Percentiles rank a stretch among this genome's conserved stretches.
These are phyloP conservation scores for Puccinia coronata DNA, from an alignment of 1,284 basidiomycete species.

Conservation along the genomic window DNA sequence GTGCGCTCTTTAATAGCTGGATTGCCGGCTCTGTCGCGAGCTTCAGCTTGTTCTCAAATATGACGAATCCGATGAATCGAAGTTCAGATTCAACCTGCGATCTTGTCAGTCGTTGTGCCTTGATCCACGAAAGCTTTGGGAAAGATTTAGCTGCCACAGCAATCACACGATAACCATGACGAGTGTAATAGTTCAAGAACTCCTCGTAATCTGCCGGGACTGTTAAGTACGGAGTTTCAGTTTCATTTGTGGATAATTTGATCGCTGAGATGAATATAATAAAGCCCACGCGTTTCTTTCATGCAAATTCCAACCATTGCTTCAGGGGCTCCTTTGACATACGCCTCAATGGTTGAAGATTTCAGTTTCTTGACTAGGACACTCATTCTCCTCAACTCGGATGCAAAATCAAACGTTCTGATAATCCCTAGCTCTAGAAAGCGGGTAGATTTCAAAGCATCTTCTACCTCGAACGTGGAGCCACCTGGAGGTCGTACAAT, in stretches of 20 bases:
- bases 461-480: slow-evolving; percentile 59
- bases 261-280: not conserved
- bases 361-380: slow-evolving; percentile 95
- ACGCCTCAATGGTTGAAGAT: slow-evolving; percentile 92
- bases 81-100: slow-evolving; percentile 91
- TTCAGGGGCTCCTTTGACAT: slow-evolving; percentile 98
- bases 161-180: slow-evolving; percentile 95
- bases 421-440: slow-evolving; percentile 96
- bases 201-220: slow-evolving; percentile 97
- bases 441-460: slow-evolving; percentile 73
- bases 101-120: slow-evolving; percentile 93
- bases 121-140: slow-evolving; percentile 92
- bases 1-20: slow-evolving; percentile 80
- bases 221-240: slow-evolving; percentile 57
- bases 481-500: slow-evolving; percentile 93
- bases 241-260: not conserved
- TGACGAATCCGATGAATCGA: slow-evolving; percentile 90
- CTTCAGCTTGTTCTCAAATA: slow-evolving; percentile 99
- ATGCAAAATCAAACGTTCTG: slow-evolving; percentile 94
- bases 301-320: slow-evolving; percentile 96
- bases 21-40: slow-evolving; percentile 89
- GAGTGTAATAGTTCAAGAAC: slow-evolving; percentile 92
- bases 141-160: slow-evolving; percentile 96
- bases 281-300: slow-evolving; percentile 73
- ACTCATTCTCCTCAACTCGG: slow-evolving; percentile 89